These are phyloP conservation scores for Neurospora sp. DNA, from an alignment of 495 filamentous ascomycete species.

Conservation along the genomic window DNA sequence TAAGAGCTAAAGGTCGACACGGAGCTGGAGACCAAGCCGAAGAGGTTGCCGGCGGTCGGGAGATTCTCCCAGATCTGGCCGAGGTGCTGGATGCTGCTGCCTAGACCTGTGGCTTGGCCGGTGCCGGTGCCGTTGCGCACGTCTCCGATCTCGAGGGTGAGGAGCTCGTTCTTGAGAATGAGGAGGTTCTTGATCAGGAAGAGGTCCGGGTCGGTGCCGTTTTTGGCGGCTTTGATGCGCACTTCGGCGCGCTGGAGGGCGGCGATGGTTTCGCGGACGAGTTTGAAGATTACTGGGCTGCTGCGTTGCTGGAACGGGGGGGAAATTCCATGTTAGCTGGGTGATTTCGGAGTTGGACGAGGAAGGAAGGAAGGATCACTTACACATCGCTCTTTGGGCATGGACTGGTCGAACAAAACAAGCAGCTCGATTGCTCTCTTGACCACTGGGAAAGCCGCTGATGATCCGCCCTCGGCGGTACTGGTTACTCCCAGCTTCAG, in stretches of 20 bases:
- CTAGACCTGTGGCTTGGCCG: neutral
- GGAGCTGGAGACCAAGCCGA: conserved; percentile 27
- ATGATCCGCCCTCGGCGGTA: conserved; percentile 41
- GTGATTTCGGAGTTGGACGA: neutral
- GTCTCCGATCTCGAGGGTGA: conserved; percentile 88
- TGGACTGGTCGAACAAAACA: conserved; percentile 64
- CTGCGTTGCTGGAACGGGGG: conserved; percentile 34
- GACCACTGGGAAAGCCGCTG: conserved; percentile 48
- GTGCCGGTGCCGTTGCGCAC: conserved; percentile 53
- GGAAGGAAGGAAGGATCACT: conserved; percentile 21
- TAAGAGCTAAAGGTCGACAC: conserved; percentile 22
- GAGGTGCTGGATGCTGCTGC: conserved; percentile 47
- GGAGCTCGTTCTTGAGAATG: conserved; percentile 80
- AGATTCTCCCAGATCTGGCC: conserved; percentile 69
- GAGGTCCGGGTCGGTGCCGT: conserved; percentile 55
- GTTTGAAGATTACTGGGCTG: conserved; percentile 38
- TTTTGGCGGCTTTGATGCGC: conserved; percentile 28
- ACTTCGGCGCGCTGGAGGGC: conserved; percentile 43
- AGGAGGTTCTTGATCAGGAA: conserved; percentile 89
- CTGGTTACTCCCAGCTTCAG: conserved; percentile 29
- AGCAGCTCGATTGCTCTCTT: conserved; percentile 74
- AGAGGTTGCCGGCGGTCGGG: conserved; percentile 28
- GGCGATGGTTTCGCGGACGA: conserved; percentile 36
- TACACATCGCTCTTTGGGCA: conserved; percentile 62
- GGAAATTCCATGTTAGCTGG: conserved; percentile 33